Conservation (phyloP, 1,284 basidiomycete species). For the Melanopsichium pennsylvanicum region DNA sequence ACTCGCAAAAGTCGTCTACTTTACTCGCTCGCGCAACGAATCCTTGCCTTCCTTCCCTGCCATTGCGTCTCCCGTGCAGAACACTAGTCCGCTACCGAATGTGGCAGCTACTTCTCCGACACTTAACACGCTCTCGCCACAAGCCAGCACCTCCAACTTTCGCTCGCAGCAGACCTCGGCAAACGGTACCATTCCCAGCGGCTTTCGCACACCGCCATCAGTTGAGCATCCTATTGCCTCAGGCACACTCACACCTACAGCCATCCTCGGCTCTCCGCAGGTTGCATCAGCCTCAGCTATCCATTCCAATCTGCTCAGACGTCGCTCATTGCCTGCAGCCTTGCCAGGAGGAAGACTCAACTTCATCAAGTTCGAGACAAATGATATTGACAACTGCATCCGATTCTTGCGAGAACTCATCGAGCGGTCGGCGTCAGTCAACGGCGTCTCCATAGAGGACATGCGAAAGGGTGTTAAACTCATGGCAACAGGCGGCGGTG, state of each 20-base stretch:
- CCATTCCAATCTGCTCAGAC: constrained; percentile 51
- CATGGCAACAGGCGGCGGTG: constrained; percentile 97
- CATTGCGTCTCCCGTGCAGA: constrained; percentile 4
- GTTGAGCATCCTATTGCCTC: constrained; percentile 35
- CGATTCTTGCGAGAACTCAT: constrained; percentile 88
- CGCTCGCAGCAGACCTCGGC: constrained; percentile 42
- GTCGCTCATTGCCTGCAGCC: constrained; percentile 56
- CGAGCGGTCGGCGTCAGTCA: constrained; percentile 82
- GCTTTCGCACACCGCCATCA: constrained; percentile 48
- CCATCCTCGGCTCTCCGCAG: constrained; percentile 41
- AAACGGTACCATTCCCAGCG: constrained; percentile 10
- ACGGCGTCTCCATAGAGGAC: constrained; percentile 84
- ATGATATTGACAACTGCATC: constrained; percentile 81
- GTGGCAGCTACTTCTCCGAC: constrained; percentile 12
- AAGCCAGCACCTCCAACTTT: constrained; percentile 24
- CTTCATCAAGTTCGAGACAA: constrained; percentile 96
- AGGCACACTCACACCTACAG: constrained; percentile 56
- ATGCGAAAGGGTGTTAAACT: constrained; percentile 95
- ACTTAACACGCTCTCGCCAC: constrained; percentile 25
- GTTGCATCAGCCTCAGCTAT: constrained; percentile 45
- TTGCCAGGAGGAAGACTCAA: constrained; percentile 89
- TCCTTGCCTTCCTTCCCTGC: constrained; percentile 20
- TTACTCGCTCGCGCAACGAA: constrained; percentile 70
- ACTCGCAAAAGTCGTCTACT: constrained; percentile 97
- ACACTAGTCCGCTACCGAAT: constrained; percentile 7